phyloP scores from a whole-genome alignment of 352 stramenopile genomes.

The Phytophthora citrophthora region DNA sequence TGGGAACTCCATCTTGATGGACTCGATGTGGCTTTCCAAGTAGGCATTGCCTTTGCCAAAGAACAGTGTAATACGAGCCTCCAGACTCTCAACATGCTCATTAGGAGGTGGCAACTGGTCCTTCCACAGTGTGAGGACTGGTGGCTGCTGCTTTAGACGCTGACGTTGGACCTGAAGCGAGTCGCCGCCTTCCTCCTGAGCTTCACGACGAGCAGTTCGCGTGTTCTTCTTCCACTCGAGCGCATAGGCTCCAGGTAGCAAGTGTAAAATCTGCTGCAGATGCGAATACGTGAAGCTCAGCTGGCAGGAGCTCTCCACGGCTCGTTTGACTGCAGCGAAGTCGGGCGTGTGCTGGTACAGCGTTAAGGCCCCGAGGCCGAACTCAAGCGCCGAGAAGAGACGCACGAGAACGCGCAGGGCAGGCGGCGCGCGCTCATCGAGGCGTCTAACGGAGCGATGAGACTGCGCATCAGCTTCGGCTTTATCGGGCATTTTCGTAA shows the following conservation, averaged over 20 bases:
- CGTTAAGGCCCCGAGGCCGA: slow-evolving; percentile 67
- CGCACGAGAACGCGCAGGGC: slow-evolving; percentile 52
- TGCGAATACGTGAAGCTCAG: slow-evolving; percentile 57
- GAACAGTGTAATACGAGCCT: slow-evolving; percentile 59
- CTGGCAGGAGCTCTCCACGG: slow-evolving; percentile 76
- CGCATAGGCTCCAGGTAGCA: slow-evolving; percentile 57
- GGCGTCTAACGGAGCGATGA: slow-evolving; percentile 8
- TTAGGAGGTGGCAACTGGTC: slow-evolving; percentile 39
- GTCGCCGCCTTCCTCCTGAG: slow-evolving; percentile 23
- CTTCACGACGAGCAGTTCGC: slow-evolving; percentile 24
- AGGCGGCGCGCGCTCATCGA: slow-evolving; percentile 51
- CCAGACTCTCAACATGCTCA: slow-evolving; percentile 42
- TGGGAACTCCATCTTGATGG: slow-evolving; percentile 37
- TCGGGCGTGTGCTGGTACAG: slow-evolving; percentile 77
- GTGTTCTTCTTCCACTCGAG: slow-evolving; percentile 56
- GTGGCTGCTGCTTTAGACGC: slow-evolving; percentile 31
- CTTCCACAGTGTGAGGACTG: slow-evolving; percentile 63
- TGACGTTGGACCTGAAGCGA: slow-evolving; percentile 24
- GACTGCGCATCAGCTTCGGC: not conserved
- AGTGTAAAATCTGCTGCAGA: slow-evolving; percentile 62
- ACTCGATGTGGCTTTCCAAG: slow-evolving; percentile 25
- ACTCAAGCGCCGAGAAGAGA: slow-evolving; percentile 77
- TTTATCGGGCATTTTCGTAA: slow-evolving; percentile 11
- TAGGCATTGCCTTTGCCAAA: slow-evolving; percentile 42
- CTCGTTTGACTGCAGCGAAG: slow-evolving; percentile 64